These are phyloP conservation scores for Closterium sp. DNA, from an alignment of 139 green algal genomes.

Conservation along the genomic window DNA sequence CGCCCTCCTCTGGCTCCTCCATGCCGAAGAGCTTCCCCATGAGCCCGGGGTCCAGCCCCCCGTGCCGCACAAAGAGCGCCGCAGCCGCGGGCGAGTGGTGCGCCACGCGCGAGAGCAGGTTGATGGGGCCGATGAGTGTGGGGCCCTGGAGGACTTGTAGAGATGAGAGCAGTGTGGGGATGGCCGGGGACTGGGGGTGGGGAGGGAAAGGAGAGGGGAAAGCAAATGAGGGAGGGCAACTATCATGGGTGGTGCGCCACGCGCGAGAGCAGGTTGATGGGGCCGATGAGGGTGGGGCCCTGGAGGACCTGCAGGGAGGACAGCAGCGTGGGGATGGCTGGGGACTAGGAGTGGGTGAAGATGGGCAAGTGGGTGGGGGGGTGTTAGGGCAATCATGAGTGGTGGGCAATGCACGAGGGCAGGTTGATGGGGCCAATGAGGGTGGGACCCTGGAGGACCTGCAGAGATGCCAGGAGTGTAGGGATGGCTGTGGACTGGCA, in stretches of 20 bases:
- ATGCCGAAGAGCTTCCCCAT: constrained; percentile 15
- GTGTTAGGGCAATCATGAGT: no score
- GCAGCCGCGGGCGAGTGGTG: constrained; percentile 8
- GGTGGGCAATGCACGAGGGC: no score
- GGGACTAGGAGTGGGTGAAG: neutral
- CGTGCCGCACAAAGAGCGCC: constrained; percentile 21
- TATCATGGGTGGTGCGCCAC: constrained; percentile 11
- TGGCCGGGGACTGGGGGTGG: neutral
- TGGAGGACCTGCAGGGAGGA: neutral
- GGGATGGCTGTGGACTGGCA: no score
- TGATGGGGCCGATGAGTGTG: neutral
- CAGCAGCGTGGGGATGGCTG: neutral
- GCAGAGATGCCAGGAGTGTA: no score
- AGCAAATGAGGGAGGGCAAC: no score
- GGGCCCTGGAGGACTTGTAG: neutral
- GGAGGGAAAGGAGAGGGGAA: neutral
- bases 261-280: constrained; percentile 22
- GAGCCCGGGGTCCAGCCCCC: constrained; percentile 23
- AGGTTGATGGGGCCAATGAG: no score
- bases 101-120: constrained; percentile 10
- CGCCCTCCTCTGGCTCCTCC: neutral
- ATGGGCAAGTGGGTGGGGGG: no score
- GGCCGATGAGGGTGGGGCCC: neutral
- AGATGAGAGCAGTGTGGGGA: neutral
- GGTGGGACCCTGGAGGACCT: no score